Base-by-base conservation (phyloP, 2,329 filamentous ascomycete species). In the Cladosporium halotolerans region DNA sequence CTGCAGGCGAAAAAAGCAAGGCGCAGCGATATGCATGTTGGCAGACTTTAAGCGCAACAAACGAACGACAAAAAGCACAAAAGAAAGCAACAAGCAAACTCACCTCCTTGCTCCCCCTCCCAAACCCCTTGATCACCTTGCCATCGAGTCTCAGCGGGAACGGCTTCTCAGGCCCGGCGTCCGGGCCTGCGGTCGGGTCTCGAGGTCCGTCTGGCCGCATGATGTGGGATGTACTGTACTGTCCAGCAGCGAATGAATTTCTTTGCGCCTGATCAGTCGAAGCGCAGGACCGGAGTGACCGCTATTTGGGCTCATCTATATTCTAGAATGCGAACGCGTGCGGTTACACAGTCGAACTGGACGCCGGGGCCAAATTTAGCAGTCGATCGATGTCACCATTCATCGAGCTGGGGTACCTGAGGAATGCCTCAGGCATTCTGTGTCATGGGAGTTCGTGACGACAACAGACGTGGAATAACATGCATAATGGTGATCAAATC, bases 61-160 rank as follows among this genome's bases (percentile, higher is more conserved):
- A 8, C 34, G 9, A 36, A n/a, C n/a, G 4, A 14, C n/a, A n/a
- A n/a, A n/a, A n/a, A n/a, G n/a, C n/a, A 18, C 3, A 39, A 39
- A 1, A n/a, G 16, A 14, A 39, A 16, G 18, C n/a, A 14, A 1
- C 8, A 39, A 39, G n/a, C 14, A 18, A 4, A 62, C 64, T 58
- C 52, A 91, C 88, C 73, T 96, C 91, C 76, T 90, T 95, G 65
- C 89, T 95, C 13, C 93, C 93, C 56, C 93, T 82, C 40, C 93
- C 92, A 70, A 97, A 97, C 33, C 93, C 93, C 64, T 88, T 86
- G 64, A 96, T 90, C 19, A 99, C 90, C 52, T 85, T 82, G 19
- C 93, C 93, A 57, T 87, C 85, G 73, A 97, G 84, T 61, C 79
- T 82, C 62, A 96, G 79, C 0, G 93, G 93, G 70, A 84, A 97